Conservation (phyloP, 2,329 filamentous ascomycete genomes). For the Talaromyces sp. region DNA sequence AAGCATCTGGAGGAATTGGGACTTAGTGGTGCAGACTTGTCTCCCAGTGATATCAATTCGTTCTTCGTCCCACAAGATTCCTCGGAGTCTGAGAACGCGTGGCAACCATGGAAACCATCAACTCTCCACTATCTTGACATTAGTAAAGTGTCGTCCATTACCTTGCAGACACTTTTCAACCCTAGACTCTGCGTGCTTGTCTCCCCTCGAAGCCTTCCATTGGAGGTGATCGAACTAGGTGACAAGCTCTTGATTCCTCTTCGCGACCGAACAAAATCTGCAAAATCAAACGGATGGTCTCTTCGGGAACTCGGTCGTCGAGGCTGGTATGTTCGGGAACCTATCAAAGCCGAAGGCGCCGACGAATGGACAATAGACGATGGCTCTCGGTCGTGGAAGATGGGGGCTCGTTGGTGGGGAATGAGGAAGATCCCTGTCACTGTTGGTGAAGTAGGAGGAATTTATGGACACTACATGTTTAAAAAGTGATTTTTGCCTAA, state of each 20-base stretch:
- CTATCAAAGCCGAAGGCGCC: slow-evolving; percentile 25
- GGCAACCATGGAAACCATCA: slow-evolving; percentile 54
- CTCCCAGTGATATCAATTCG: slow-evolving; percentile 59
- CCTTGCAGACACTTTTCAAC: slow-evolving; percentile 54
- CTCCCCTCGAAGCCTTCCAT: slow-evolving; percentile 56
- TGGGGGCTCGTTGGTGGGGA: slow-evolving; percentile 78
- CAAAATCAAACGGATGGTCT: slow-evolving; percentile 59
- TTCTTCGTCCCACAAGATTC: slow-evolving; percentile 47
- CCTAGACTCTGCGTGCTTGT: slow-evolving; percentile 54
- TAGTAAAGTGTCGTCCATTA: slow-evolving; percentile 59
- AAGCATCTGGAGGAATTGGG: slow-evolving; percentile 73
- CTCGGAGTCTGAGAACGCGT: slow-evolving; percentile 35
- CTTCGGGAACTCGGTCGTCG: slow-evolving; percentile 62
- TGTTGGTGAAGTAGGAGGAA: slow-evolving; percentile 52
- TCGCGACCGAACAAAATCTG: slow-evolving; percentile 57
- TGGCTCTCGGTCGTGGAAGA: slow-evolving; percentile 66
- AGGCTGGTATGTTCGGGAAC: slow-evolving; percentile 61
- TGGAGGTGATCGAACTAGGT: slow-evolving; percentile 71
- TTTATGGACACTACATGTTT: slow-evolving; percentile 58
- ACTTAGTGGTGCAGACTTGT: slow-evolving; percentile 61
- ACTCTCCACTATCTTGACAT: slow-evolving; percentile 71
- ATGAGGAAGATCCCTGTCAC: slow-evolving; percentile 64
- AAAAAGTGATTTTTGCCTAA: slow-evolving; percentile 40
- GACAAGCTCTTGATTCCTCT: slow-evolving; percentile 63
- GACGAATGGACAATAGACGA: slow-evolving; percentile 44